These are phyloP conservation scores for Heimioporus sp. DNA, from an alignment of 768 basidiomycete species.

Conservation along the genomic window DNA sequence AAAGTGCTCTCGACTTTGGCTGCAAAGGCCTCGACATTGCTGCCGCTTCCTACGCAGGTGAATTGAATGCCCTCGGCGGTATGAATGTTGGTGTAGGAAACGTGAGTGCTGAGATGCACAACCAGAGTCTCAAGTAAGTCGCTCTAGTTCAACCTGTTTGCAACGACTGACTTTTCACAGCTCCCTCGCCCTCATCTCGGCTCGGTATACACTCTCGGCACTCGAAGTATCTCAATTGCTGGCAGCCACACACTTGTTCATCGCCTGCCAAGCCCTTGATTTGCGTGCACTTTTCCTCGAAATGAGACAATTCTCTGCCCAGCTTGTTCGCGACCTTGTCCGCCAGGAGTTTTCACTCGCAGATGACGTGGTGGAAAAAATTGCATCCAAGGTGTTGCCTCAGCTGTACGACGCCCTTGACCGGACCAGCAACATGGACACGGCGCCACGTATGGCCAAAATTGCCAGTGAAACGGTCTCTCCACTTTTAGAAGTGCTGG, in stretches of 20 bases:
- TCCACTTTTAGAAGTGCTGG: slow-evolving; percentile 54
- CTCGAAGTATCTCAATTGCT: slow-evolving; percentile 77
- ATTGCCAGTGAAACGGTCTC: slow-evolving; percentile 62
- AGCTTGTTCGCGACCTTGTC: slow-evolving; percentile 20
- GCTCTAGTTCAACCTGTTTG: no score
- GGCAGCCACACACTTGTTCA: slow-evolving; percentile 72
- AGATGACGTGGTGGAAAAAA: slow-evolving; percentile 10
- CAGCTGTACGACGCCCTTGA: slow-evolving; percentile 56
- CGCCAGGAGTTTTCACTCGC: slow-evolving; percentile 12
- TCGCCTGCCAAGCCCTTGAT: slow-evolving; percentile 82
- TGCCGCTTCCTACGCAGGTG: slow-evolving; percentile 75
- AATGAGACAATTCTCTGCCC: slow-evolving; percentile 39
- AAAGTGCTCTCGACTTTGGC: slow-evolving; percentile 80
- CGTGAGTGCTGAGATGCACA: slow-evolving; percentile 90
- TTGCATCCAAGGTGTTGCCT: slow-evolving; percentile 32
- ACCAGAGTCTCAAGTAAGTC: slow-evolving; percentile 85
- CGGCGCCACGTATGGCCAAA: slow-evolving; percentile 62
- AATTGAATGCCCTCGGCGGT: slow-evolving; percentile 70
- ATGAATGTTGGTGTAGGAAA: slow-evolving; percentile 83
- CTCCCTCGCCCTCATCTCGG: slow-evolving; percentile 82
- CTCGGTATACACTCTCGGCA: slow-evolving; percentile 73
- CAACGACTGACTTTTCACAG: slow-evolving; percentile 32
- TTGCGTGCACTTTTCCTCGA: slow-evolving; percentile 73
- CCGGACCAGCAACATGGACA: slow-evolving; percentile 70
- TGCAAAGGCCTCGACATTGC: slow-evolving; percentile 85